A percentile compares a stretch with the other conserved stretches of the same genome.
phyloP scores from a whole-genome alignment of 495 filamentous ascomycete genomes.

The Pyrenula aspistea region DNA sequence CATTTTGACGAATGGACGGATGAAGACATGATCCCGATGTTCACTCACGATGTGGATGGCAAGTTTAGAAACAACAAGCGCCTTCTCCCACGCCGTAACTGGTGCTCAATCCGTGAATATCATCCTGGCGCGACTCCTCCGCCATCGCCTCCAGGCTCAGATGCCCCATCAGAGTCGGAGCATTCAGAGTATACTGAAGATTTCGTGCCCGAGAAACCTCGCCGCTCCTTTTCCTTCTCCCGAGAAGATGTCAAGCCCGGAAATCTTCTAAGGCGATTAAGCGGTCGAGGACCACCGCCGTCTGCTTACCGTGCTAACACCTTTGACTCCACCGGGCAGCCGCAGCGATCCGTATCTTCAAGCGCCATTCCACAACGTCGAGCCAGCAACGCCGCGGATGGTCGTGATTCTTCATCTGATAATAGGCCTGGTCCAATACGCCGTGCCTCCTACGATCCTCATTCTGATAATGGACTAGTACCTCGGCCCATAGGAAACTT shows the following conservation, averaged over 20 bases:
- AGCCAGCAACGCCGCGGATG: constrained; percentile 19
- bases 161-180: constrained; percentile 11
- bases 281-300: constrained; percentile 20
- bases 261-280: constrained; percentile 44
- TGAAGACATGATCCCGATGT: constrained; percentile 91
- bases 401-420: neutral
- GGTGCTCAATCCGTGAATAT: constrained; percentile 79
- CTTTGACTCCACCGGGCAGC: neutral
- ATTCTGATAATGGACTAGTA: constrained; percentile 6
- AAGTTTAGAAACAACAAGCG: constrained; percentile 82
- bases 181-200: constrained; percentile 16
- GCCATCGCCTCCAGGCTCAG: constrained; percentile 40
- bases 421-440: neutral
- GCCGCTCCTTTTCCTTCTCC: constrained; percentile 52
- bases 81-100: constrained; percentile 83
- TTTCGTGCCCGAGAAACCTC: constrained; percentile 35
- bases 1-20: constrained; percentile 66
- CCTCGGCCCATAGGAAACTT: constrained; percentile 37
- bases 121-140: constrained; percentile 65
- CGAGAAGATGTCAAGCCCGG: constrained; percentile 36
- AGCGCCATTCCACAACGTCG: constrained; percentile 18
- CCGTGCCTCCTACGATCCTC: constrained; percentile 5
- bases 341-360: neutral
- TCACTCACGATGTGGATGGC: constrained; percentile 76
- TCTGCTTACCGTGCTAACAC: constrained; percentile 19